Percentiles rank a stretch among this genome's conserved stretches.
phyloP scores from a whole-genome alignment of 495 filamentous ascomycete species.

The Xylaria scruposa region DNA sequence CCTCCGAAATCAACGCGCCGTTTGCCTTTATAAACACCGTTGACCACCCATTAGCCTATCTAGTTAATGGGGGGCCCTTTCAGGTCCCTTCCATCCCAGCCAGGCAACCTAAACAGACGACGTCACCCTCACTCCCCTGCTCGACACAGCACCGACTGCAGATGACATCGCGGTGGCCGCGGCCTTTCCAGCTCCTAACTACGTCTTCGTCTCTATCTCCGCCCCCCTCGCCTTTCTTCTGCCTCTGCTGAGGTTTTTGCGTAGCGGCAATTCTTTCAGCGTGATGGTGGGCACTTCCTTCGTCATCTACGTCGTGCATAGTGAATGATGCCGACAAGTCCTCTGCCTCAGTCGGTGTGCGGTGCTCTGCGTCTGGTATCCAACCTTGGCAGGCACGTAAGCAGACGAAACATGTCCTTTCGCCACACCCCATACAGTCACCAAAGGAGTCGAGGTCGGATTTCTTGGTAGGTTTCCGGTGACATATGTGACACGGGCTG shows the following conservation, averaged over 20 bases:
- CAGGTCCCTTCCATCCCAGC: constrained; percentile 47
- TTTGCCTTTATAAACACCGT: not conserved
- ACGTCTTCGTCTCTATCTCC: constrained; percentile 9
- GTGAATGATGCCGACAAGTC: constrained; percentile 42
- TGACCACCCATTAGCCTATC: not conserved
- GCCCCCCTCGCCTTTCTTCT: constrained; percentile 29
- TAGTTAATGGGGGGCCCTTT: constrained; percentile 20
- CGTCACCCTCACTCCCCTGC: constrained; percentile 51
- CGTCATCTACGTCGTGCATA: constrained; percentile 49
- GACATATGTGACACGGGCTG: constrained; percentile 57
- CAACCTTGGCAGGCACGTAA: constrained; percentile 54
- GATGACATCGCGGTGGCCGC: constrained; percentile 48
- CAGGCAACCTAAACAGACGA: constrained; percentile 54
- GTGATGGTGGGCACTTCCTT: constrained; percentile 10
- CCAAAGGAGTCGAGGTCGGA: constrained; percentile 56
- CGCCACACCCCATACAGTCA: constrained; percentile 54
- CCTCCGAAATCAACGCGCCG: not conserved
- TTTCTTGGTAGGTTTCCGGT: constrained; percentile 54
- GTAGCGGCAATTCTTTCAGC: not conserved
- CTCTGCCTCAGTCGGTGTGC: constrained; percentile 22
- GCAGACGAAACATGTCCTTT: constrained; percentile 55
- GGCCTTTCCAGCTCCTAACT: constrained; percentile 40
- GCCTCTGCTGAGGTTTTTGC: constrained; percentile 25
- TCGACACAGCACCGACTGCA: constrained; percentile 58
- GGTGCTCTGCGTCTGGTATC: constrained; percentile 27